phyloP scores from a whole-genome alignment of 2,329 filamentous ascomycete species.

The Bisporella sp. region DNA sequence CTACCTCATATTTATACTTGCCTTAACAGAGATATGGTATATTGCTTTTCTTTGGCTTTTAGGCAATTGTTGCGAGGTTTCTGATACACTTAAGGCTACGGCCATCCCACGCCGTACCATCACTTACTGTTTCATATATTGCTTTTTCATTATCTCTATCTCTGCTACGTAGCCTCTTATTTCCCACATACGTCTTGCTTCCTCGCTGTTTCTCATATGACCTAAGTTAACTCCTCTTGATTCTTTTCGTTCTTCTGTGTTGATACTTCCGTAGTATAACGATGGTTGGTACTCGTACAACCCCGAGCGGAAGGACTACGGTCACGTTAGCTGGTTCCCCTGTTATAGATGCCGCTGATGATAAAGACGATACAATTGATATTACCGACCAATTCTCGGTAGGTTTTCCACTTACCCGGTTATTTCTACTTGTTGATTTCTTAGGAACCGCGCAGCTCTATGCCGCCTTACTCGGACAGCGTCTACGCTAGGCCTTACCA shows the following conservation, averaged over 20 bases:
- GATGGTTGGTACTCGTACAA: constrained; percentile 6
- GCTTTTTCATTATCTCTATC: no score
- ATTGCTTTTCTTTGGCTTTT: no score
- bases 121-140: no score
- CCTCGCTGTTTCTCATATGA: no score
- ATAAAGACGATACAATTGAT: constrained; percentile 3
- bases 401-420: constrained; percentile 1
- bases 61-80: no score
- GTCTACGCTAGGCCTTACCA: constrained; percentile 1
- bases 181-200: no score
- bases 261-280: background rate
- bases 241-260: background rate
- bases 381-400: constrained; percentile 3
- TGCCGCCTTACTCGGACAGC: background rate
- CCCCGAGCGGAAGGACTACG: constrained; percentile 2
- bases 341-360: background rate
- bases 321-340: background rate
- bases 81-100: no score
- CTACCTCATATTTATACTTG: no score
- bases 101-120: no score
- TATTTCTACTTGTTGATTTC: constrained; percentile 3
- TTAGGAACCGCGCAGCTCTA: constrained; percentile 3
- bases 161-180: no score
- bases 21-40: no score
- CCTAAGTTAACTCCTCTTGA: no score